These are phyloP conservation scores for Quercus engelmannii DNA, from an alignment of 306 rosid species.

Conservation along the genomic window DNA sequence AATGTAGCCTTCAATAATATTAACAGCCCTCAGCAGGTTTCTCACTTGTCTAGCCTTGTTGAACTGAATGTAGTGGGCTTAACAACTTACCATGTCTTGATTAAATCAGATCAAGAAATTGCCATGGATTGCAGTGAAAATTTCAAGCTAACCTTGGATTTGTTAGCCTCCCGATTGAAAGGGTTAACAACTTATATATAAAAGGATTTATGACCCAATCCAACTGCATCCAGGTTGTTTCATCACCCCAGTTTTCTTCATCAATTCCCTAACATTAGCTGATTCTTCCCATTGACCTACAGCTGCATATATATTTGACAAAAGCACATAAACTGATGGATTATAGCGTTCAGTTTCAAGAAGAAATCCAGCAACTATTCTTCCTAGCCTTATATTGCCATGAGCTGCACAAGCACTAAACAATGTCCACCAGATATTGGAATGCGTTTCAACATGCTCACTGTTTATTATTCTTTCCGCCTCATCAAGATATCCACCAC, in stretches of 20 bases:
- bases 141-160: background rate
- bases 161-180: background rate
- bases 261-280: constrained; percentile 53
- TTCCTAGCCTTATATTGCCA: constrained; percentile 61
- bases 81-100: background rate
- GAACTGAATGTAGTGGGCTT: background rate
- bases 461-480: constrained; percentile 53
- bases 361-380: constrained; percentile 51
- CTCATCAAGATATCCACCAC: constrained; percentile 71
- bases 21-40: background rate
- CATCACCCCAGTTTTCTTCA: constrained; percentile 35
- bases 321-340: constrained; percentile 73
- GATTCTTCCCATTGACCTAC: constrained; percentile 83
- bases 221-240: constrained; percentile 79
- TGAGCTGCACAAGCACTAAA: constrained; percentile 86
- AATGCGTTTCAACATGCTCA: constrained; percentile 46
- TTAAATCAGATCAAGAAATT: background rate
- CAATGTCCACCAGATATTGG: constrained; percentile 73
- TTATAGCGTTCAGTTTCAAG: constrained; percentile 54
- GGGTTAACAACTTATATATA: background rate
- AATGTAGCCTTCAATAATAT: background rate
- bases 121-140: background rate
- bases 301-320: constrained; percentile 67
- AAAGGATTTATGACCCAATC: constrained; percentile 40
- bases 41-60: background rate